A percentile compares a stretch with the other conserved stretches of the same genome.
Conservation (phyloP, 768 basidiomycete species). For the Trametes sanguinea region DNA sequence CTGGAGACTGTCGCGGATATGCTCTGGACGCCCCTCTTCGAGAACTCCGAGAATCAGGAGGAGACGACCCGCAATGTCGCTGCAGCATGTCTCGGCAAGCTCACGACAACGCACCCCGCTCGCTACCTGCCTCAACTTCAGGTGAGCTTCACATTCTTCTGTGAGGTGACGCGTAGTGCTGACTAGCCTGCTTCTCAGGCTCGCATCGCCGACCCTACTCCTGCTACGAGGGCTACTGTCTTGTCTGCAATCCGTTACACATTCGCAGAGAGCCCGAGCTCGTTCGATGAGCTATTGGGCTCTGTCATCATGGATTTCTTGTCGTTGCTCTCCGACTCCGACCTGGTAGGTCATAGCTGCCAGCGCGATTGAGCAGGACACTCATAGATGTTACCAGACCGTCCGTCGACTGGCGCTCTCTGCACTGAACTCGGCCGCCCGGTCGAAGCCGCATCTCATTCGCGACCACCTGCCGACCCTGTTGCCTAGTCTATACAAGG, state of each 20-base stretch:
- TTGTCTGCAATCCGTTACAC: constrained; percentile 90
- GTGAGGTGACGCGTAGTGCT: background rate
- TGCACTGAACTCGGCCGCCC: constrained; percentile 90
- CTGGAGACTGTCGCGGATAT: constrained; percentile 85
- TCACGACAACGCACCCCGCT: constrained; percentile 88
- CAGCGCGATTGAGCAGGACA: too few species aligned
- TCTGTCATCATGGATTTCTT: constrained; percentile 90
- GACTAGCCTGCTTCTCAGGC: constrained; percentile 42
- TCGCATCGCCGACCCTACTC: constrained; percentile 66
- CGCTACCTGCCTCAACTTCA: constrained; percentile 93
- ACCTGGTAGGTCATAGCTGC: constrained; percentile 59
- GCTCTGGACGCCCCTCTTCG: constrained; percentile 91
- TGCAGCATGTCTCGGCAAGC: constrained; percentile 93
- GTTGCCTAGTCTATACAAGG: constrained; percentile 81
- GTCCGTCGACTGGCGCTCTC: constrained; percentile 91
- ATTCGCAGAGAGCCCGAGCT: constrained; percentile 81
- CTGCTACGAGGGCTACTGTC: constrained; percentile 82
- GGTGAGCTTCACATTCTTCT: constrained; percentile 41
- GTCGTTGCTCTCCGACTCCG: constrained; percentile 83
- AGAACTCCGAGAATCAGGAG: constrained; percentile 86
- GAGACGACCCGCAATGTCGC: constrained; percentile 94
- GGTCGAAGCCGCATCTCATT: constrained; percentile 91
- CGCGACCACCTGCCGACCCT: constrained; percentile 77
- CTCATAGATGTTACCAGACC: constrained; percentile 48
- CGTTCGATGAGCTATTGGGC: constrained; percentile 89